Conservation (phyloP, 176 grass and related monocot species). For the Musa troglodytarum region DNA sequence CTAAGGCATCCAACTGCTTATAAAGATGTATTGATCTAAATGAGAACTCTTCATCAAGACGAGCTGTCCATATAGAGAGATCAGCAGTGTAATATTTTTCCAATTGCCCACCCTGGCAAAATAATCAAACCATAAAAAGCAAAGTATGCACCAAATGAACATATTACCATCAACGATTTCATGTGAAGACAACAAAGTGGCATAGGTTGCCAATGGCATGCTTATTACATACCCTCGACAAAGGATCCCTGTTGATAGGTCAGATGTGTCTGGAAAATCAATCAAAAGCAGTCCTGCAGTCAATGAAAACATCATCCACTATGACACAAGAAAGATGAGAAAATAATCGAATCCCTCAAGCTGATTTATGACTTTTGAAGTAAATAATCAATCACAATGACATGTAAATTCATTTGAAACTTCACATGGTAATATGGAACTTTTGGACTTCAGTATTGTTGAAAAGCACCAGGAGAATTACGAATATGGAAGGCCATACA, state of each 20-base stretch:
- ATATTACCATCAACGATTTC: not conserved
- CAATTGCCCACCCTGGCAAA: constrained; percentile 70
- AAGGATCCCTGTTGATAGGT: constrained; percentile 59
- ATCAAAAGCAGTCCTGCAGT: constrained; percentile 49
- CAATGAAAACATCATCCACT: constrained; percentile 15
- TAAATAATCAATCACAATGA: not conserved
- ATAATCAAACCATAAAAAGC: constrained; percentile 8
- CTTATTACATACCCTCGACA: constrained; percentile 71
- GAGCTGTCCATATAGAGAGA: constrained; percentile 64
- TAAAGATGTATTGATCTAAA: constrained; percentile 39
- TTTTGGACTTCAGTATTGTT: not conserved
- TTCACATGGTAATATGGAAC: not conserved
- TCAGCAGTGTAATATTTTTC: constrained; percentile 95
- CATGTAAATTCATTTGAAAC: not conserved
- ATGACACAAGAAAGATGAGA: not conserved
- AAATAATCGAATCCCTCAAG: not conserved
- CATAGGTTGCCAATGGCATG: not conserved
- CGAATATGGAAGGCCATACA: no score
- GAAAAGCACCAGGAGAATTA: not conserved
- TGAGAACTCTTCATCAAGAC: constrained; percentile 72
- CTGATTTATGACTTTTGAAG: not conserved
- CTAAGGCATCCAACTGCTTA: constrained; percentile 51
- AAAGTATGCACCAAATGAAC: not conserved
- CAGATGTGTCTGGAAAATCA: constrained; percentile 62
- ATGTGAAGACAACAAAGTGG: not conserved